Conservation (phyloP, 345 rosid species). For the Eucalyptus curtisii region DNA sequence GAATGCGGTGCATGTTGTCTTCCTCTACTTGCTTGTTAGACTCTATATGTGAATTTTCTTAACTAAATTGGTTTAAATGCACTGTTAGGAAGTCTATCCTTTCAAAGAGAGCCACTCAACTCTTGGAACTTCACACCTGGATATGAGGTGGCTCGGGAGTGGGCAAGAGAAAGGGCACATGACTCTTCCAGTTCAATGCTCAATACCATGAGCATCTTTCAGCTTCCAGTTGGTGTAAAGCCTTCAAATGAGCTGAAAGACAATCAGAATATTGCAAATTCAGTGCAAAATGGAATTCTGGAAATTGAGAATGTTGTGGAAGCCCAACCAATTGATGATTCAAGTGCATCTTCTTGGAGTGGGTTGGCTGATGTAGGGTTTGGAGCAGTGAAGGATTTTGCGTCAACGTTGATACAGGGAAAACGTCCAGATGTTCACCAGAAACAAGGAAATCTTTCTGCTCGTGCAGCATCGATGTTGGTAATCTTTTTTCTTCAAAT, state of each 20-base stretch:
- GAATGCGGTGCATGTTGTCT: not conserved
- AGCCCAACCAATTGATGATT: slow-evolving; percentile 14
- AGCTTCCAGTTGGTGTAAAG: slow-evolving; percentile 86
- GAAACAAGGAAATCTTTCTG: slow-evolving; percentile 68
- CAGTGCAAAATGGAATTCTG: slow-evolving; percentile 9
- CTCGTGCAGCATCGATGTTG: slow-evolving; percentile 95
- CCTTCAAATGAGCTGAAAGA: slow-evolving; percentile 33
- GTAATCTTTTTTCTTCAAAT: slow-evolving; percentile 24
- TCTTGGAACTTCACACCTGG: slow-evolving; percentile 64
- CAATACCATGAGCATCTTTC: slow-evolving; percentile 46
- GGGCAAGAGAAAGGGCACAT: slow-evolving; percentile 58
- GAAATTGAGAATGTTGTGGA: slow-evolving; percentile 25
- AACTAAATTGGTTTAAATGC: not conserved
- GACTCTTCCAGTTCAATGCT: slow-evolving; percentile 31
- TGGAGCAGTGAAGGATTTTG: slow-evolving; percentile 44
- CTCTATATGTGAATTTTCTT: not conserved
- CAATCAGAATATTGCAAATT: slow-evolving; percentile 2
- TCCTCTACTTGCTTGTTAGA: not conserved
- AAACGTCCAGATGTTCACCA: slow-evolving; percentile 44
- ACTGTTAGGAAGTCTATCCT: slow-evolving; percentile 38
- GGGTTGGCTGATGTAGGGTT: slow-evolving; percentile 29
- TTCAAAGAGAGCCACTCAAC: slow-evolving; percentile 53
- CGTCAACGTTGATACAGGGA: slow-evolving; percentile 42
- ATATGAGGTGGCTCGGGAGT: slow-evolving; percentile 48
- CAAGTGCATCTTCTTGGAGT: slow-evolving; percentile 26